A percentile compares a stretch with the other conserved stretches of the same genome.
Conservation (phyloP, 2,329 filamentous ascomycete species). For the Neonectria coccinea region DNA sequence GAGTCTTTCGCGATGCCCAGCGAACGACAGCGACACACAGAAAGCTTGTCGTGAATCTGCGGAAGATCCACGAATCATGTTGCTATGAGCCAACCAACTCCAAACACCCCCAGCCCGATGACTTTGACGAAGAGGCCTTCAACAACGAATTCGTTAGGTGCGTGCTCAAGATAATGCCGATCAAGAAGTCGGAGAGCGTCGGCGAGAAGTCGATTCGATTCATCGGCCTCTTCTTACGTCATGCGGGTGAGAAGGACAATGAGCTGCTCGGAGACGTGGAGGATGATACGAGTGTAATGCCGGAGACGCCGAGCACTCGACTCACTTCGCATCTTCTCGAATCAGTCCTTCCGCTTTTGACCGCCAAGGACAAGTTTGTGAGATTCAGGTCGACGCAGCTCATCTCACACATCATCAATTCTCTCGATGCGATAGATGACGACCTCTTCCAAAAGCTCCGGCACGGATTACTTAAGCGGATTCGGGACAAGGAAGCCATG, state of each 20-base stretch:
- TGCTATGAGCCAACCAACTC: slow-evolving; percentile 70
- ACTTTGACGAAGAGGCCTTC: slow-evolving; percentile 88
- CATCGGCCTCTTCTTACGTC: slow-evolving; percentile 84
- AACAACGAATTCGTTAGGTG: slow-evolving; percentile 88
- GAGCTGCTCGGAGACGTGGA: slow-evolving; percentile 74
- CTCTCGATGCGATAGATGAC: slow-evolving; percentile 90
- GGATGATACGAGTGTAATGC: slow-evolving; percentile 76
- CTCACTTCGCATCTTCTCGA: slow-evolving; percentile 81
- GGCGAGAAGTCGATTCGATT: slow-evolving; percentile 90
- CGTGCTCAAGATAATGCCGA: slow-evolving; percentile 81
- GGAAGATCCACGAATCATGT: slow-evolving; percentile 91
- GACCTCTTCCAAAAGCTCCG: slow-evolving; percentile 87
- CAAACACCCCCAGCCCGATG: slow-evolving; percentile 67
- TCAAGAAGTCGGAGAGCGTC: slow-evolving; percentile 91
- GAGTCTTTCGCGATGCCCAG: slow-evolving; percentile 84
- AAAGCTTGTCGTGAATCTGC: slow-evolving; percentile 86
- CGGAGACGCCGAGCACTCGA: slow-evolving; percentile 86
- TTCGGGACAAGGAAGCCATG: slow-evolving; percentile 93
- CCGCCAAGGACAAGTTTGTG: slow-evolving; percentile 91
- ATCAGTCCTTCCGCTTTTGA: slow-evolving; percentile 79
- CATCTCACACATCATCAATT: slow-evolving; percentile 91
- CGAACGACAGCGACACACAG: slow-evolving; percentile 89
- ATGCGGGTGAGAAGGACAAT: slow-evolving; percentile 77
- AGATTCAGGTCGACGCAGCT: slow-evolving; percentile 91
- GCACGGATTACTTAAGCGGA: slow-evolving; percentile 82